Evolutionary conservation across 1,139 yeast genomes (phyloP).

Genomic region (Saccharomyces hybrid): DNA sequence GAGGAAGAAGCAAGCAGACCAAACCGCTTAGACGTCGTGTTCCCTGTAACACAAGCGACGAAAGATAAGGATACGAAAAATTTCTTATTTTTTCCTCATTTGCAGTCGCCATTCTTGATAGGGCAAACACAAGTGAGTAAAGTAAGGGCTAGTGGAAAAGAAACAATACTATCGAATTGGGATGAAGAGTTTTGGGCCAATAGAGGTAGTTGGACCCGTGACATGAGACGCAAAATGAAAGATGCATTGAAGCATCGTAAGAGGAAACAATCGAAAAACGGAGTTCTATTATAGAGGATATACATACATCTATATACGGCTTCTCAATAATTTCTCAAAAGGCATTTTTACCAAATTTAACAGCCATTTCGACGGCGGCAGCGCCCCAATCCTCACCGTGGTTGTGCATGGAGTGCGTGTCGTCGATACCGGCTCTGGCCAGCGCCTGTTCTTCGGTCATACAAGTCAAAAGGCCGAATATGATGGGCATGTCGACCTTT

Average conservation of each 20-base stretch:
- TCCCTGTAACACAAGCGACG: constrained; percentile 2
- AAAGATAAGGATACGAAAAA: constrained; percentile 17
- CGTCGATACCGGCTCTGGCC: constrained; percentile 85
- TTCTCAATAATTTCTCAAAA: constrained; percentile 2
- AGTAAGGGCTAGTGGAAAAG: constrained; percentile 36
- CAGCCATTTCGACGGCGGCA: constrained; percentile 93
- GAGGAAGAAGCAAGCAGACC: constrained; percentile 10
- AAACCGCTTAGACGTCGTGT: constrained; percentile 3
- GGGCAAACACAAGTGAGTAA: constrained; percentile 76
- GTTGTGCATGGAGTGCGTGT: constrained; percentile 63
- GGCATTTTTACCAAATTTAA: constrained; percentile 37
- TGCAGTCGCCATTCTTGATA: constrained; percentile 74
- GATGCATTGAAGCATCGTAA: constrained; percentile 59
- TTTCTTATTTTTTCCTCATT: constrained; percentile 67
- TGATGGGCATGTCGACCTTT: constrained; percentile 65
- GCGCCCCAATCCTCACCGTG: constrained; percentile 99
- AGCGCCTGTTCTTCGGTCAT: constrained; percentile 91
- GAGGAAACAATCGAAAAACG: constrained; percentile 36
- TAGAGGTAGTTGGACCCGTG: constrained; percentile 74
- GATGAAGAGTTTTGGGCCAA: constrained; percentile 75
- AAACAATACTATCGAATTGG: constrained; percentile 48
- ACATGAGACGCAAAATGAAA: constrained; percentile 65
- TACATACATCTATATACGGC: neutral
- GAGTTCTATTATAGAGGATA: constrained; percentile 6
- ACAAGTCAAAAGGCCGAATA: constrained; percentile 90